A percentile compares a stretch with the other conserved stretches of the same genome.
Evolutionary conservation across 495 filamentous ascomycete species (phyloP).

Genomic region (Penicillium herquei): DNA sequence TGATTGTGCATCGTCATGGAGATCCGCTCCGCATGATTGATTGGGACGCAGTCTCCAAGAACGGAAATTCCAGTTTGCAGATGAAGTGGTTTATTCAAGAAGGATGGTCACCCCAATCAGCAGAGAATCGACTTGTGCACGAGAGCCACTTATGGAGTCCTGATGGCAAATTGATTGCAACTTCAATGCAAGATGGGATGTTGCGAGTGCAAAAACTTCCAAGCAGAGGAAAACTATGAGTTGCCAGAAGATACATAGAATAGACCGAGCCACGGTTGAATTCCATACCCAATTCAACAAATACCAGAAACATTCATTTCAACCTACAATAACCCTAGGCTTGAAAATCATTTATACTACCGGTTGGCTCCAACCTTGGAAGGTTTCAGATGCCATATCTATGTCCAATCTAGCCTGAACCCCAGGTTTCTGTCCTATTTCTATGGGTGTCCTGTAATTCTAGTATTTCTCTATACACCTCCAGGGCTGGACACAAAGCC

Average conservation of each 20-base stretch:
- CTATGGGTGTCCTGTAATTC: no score
- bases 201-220: conserved; percentile 24
- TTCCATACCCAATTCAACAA: no score
- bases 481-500: no score
- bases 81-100: conserved; percentile 71
- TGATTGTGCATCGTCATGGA: conserved; percentile 56
- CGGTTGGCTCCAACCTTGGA: no score
- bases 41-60: conserved; percentile 17
- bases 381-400: no score
- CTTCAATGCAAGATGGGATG: conserved; percentile 63
- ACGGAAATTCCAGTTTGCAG: conserved; percentile 18
- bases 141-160: conserved; percentile 65
- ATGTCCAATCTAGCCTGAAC: no score
- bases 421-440: no score
- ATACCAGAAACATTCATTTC: no score
- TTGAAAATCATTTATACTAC: no score
- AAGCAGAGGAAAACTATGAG: conserved; percentile 26
- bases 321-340: no score
- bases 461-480: no score
- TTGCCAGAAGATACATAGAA: neutral
- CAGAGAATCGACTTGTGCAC: conserved; percentile 56
- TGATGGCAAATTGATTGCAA: conserved; percentile 59
- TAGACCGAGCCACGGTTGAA: no score
- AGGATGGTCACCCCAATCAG: conserved; percentile 54
- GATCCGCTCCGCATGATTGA: conserved; percentile 42